These are phyloP conservation scores for Lachancea fermentati DNA, from an alignment of 805 yeast species.

Conservation along the genomic window DNA sequence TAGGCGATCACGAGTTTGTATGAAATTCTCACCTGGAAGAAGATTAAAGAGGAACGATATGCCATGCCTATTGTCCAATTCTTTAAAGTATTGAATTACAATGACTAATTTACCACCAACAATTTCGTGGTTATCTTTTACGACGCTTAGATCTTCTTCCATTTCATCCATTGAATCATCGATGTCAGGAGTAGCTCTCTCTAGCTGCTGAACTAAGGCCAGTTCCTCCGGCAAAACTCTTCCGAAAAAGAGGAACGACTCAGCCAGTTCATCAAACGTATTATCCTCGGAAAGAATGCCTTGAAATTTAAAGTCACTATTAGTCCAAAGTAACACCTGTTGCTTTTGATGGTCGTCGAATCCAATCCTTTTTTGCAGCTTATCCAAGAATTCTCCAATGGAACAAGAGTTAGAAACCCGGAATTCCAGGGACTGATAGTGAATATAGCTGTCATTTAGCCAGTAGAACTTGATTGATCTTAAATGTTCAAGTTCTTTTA, in stretches of 20 bases:
- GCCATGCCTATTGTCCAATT: slow-evolving; percentile 65
- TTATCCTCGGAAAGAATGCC: slow-evolving; percentile 33
- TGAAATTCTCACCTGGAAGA: slow-evolving; percentile 58
- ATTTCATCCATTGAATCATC: slow-evolving; percentile 12
- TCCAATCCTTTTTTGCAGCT: slow-evolving; percentile 50
- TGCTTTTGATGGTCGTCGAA: slow-evolving; percentile 43
- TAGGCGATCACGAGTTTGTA: slow-evolving; percentile 59
- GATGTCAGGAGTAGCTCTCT: slow-evolving; percentile 17
- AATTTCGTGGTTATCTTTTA: slow-evolving; percentile 11
- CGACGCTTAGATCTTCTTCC: slow-evolving; percentile 22
- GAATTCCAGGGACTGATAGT: slow-evolving; percentile 63
- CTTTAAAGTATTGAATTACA: slow-evolving; percentile 74
- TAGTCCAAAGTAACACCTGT: slow-evolving; percentile 53
- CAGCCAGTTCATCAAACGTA: slow-evolving; percentile 37
- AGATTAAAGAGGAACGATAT: slow-evolving; percentile 76
- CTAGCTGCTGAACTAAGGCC: slow-evolving; percentile 21
- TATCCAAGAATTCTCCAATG: slow-evolving; percentile 48
- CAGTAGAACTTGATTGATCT: slow-evolving; percentile 60
- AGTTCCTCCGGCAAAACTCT: slow-evolving; percentile 41
- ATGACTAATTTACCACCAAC: slow-evolving; percentile 44
- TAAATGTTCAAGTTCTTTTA: slow-evolving; percentile 74
- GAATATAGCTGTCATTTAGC: slow-evolving; percentile 67
- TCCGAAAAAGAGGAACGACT: slow-evolving; percentile 38
- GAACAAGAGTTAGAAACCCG: slow-evolving; percentile 60
- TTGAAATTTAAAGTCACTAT: slow-evolving; percentile 32